Conservation (phyloP, 1,284 basidiomycete species). For the Rhizoctonia solani region DNA sequence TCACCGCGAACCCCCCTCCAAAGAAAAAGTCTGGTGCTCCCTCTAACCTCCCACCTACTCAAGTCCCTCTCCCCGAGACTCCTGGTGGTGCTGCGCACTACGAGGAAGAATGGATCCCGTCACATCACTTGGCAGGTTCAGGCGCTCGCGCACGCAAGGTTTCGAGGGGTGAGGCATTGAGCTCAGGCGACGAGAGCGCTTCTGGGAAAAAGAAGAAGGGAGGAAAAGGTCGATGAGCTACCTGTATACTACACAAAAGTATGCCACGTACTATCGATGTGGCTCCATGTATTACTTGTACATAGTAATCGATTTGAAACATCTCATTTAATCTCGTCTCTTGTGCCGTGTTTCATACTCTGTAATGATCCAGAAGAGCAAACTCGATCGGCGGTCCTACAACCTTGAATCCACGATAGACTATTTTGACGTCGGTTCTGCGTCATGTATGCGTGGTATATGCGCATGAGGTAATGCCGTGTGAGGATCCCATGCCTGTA, state of each 20-base stretch:
- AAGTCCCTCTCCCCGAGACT: slow-evolving; percentile 33
- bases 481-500: no score
- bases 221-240: slow-evolving; percentile 19
- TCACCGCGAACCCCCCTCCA: slow-evolving; percentile 60
- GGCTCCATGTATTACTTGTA: background rate
- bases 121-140: slow-evolving; percentile 76
- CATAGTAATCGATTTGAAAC: background rate
- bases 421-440: no score
- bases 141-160: slow-evolving; percentile 55
- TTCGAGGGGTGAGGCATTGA: slow-evolving; percentile 49
- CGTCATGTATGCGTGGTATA: no score
- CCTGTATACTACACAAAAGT: background rate
- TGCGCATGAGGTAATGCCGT: no score
- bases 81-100: slow-evolving; percentile 70
- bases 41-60: slow-evolving; percentile 4
- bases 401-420: no score
- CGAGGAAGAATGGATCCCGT: slow-evolving; percentile 92
- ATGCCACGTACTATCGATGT: background rate
- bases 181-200: slow-evolving; percentile 64
- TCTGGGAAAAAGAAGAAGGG: slow-evolving; percentile 26
- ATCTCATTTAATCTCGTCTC: background rate
- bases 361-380: no score
- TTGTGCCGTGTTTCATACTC: no score
- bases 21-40: slow-evolving; percentile 53
- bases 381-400: no score